Evolutionary conservation across 768 basidiomycete genomes (phyloP), one percentile per base, ranked within the genome.

Genomic region (Pleurotus cornucopiae): DNA sequence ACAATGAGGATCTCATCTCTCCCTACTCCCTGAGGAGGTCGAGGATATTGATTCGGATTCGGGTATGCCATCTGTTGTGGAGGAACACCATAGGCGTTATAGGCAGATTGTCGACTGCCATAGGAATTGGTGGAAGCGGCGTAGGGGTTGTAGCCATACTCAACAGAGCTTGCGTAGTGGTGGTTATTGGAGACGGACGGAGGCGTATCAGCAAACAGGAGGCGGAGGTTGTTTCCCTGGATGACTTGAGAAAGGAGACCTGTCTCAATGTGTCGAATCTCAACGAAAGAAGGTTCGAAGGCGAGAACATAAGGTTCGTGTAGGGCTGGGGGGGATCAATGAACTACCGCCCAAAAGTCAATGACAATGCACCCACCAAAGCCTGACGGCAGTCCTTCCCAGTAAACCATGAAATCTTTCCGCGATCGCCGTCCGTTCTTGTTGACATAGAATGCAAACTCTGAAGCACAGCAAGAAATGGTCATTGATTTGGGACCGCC

Each of bases 361-460:
- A 61, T 26, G 13, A 38, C 23, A 34, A 34, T 1, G n/a, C 2
- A 73, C 91, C 65, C 68, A 97, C 96, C 97, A 65, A 99, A 98
- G 38, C 89, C 88, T 4, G 92, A 91, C 0, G 97, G 97, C 44
- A 77, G 78, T 6, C 97, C 97, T 71, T 98, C 96, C 97, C 97
- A 99, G 60, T 91, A 81, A 12, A 98, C 91, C 81, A 95, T 91
- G 77, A 98, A 98, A 56, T 92, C 86, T 60, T 84, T 88, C 52
- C 91, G 77, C 48, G 95, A 92, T 58, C 94, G 78, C 76, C 93
- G 89, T 2, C 97, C 97, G 59, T 87, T 95, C 76, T 91, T 93
- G 72, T 98, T 96, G 61, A 99, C 94, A 70, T 98, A 98, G 68
- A 99, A 98, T 0, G 97, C 97, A 68, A 98, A 99, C 73, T 98